phyloP scores from a whole-genome alignment of 1,139 yeast species.

The Zygosaccharomyces sapae region DNA sequence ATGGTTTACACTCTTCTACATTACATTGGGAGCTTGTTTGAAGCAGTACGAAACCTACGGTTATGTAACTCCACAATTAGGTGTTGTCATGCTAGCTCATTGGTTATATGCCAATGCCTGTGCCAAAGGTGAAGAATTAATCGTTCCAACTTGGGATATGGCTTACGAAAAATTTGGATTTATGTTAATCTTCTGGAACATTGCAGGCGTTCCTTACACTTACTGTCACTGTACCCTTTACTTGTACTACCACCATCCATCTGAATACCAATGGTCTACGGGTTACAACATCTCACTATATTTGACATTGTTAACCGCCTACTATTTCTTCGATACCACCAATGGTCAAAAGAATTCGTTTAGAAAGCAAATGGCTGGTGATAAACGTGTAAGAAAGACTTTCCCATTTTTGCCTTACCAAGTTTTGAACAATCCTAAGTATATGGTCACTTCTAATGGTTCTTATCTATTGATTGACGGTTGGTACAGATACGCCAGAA shows the following conservation, averaged over 20 bases:
- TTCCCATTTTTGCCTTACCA: conserved; percentile 92
- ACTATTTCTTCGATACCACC: conserved; percentile 90
- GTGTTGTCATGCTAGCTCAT: conserved; percentile 72
- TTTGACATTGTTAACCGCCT: conserved; percentile 58
- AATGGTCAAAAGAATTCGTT: conserved; percentile 94
- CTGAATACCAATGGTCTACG: conserved; percentile 70
- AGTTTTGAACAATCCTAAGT: conserved; percentile 74
- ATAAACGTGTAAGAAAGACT: conserved; percentile 65
- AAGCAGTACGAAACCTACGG: conserved; percentile 83
- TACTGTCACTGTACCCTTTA: conserved; percentile 90
- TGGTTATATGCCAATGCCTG: conserved; percentile 97
- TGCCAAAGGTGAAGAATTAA: conserved; percentile 94
- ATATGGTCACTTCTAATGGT: conserved; percentile 80
- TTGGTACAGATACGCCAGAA: conserved; percentile 90
- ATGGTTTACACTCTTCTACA: conserved; percentile 85
- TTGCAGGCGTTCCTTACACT: conserved; percentile 98
- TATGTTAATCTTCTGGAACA: conserved; percentile 97
- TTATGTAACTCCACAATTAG: conserved; percentile 68
- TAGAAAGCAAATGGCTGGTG: conserved; percentile 84
- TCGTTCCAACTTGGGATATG: conserved; percentile 99
- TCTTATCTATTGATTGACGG: conserved; percentile 84
- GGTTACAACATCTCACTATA: conserved; percentile 55
- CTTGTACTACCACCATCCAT: conserved; percentile 76
- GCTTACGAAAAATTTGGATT: conserved; percentile 98
- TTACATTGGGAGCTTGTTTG: conserved; percentile 68